Evolutionary conservation across 805 yeast genomes (phyloP).

Genomic region (Yamadazyma takamatsuzukensis): DNA sequence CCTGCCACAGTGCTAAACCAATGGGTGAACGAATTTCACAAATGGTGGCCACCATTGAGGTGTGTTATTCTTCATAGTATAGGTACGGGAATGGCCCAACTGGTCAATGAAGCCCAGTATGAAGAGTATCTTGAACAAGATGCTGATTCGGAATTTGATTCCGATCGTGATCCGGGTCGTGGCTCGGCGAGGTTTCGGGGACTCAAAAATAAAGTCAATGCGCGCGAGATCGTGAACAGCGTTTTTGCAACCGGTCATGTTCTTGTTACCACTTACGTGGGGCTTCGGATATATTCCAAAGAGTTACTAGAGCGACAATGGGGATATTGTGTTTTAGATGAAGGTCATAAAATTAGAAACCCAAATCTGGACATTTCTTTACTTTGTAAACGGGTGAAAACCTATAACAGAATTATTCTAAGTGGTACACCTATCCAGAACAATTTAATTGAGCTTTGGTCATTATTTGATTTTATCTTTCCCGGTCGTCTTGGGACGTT

Average conservation of each 20-base stretch:
- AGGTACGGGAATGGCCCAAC: conserved; percentile 72
- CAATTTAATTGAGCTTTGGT: conserved; percentile 89
- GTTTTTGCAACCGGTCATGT: conserved; percentile 74
- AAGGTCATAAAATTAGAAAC: conserved; percentile 94
- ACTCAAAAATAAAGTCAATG: conserved; percentile 34
- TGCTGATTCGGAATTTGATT: too few species aligned
- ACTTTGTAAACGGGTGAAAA: conserved; percentile 76
- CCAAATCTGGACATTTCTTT: conserved; percentile 88
- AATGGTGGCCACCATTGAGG: conserved; percentile 97
- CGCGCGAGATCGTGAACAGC: conserved; percentile 49
- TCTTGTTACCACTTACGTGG: conserved; percentile 87
- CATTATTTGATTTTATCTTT: conserved; percentile 88
- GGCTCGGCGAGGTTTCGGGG: conserved; percentile 16
- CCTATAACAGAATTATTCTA: conserved; percentile 80
- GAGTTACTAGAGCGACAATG: conserved; percentile 64
- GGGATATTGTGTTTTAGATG: conserved; percentile 92
- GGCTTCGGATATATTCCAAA: conserved; percentile 65
- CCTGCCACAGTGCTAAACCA: conserved; percentile 96
- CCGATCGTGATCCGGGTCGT: conserved; percentile 36
- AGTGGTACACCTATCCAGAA: conserved; percentile 98
- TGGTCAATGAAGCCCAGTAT: conserved; percentile 43
- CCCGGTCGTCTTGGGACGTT: conserved; percentile 94
- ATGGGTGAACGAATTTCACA: conserved; percentile 95
- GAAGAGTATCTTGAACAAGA: conserved; percentile 47
- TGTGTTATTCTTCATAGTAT: conserved; percentile 86